Evolutionary conservation across 1,284 basidiomycete species (phyloP), one percentile per base, ranked within the genome.

Genomic region (Stereum hirsutum): DNA sequence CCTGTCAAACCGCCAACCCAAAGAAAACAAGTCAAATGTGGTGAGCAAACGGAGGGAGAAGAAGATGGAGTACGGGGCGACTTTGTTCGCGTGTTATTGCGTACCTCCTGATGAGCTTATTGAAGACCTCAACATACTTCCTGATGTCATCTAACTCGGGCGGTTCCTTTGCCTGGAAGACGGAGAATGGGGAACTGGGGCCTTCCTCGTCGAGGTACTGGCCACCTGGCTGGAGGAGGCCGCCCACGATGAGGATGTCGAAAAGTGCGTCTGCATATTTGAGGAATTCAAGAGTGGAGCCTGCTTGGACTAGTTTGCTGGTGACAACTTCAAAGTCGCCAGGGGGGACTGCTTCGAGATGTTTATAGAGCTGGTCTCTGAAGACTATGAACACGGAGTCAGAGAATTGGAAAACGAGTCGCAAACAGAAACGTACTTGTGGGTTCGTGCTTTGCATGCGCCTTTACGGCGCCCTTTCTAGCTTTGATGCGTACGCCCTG

Each of bases 251-350:
- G 57, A 97, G 77, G 64, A 96, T 78, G 68, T 98, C 94, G 65
- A 96, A 97, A 55, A 98, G 82, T 48, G 85, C 78, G 57, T 96
- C 92, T 64, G 87, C 87, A 83, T 98, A 97, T 70, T 94, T 95
- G 64, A 93, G 78, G 61, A 81, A 86, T 67, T 96, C 93, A 64
- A 96, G 85, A 44, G 89, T 86, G 39, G 85, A 82, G 46, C 91
- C 93, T 49, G 92, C 93, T 66, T 88, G 86, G 53, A 89, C 80
- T 55, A 98, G 78, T 66, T 94, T 93, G 58, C 81, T 78, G 33
- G 87, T 72, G 59, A 85, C 82, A 17, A 77, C 72, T 54, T 93
- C 90, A 61, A 90, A 92, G 56, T 95, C 90, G 59, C 74, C 78
- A 41, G 75, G 69, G 34, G 82, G 76, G 43, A 95, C 82, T 37